These are phyloP conservation scores for Dacryopinax primogenitus DNA, from an alignment of 768 basidiomycete species.

Conservation along the genomic window DNA sequence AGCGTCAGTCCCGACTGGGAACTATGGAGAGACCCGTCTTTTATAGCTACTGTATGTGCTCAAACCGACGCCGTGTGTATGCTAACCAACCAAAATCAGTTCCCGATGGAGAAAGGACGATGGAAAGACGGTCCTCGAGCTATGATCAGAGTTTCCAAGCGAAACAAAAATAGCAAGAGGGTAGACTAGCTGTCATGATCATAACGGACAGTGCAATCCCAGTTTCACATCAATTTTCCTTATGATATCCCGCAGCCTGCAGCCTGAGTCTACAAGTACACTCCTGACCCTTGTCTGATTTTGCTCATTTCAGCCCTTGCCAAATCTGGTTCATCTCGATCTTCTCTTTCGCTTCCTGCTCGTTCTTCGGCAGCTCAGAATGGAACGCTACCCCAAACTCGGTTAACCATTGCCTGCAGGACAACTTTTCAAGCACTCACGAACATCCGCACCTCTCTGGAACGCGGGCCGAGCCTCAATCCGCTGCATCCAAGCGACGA, in stretches of 20 bases:
- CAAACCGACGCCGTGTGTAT: neutral
- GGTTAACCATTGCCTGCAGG: neutral
- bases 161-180: too few species aligned
- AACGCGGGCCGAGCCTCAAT: neutral
- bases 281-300: too few species aligned
- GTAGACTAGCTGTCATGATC: too few species aligned
- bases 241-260: too few species aligned
- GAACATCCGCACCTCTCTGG: constrained; percentile 1
- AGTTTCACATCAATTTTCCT: too few species aligned
- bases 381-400: neutral
- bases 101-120: neutral
- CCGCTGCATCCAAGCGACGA: neutral
- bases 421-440: neutral
- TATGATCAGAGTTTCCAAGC: neutral
- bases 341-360: neutral
- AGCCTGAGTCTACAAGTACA: too few species aligned
- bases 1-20: neutral
- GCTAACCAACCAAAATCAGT: neutral
- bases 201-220: too few species aligned
- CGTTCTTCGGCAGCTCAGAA: neutral
- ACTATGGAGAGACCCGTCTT: neutral
- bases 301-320: neutral
- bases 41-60: neutral
- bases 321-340: constrained; percentile 3
- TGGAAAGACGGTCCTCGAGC: neutral